Conservation (phyloP, 2,329 filamentous ascomycete species). For the Monosporascus sp. region DNA sequence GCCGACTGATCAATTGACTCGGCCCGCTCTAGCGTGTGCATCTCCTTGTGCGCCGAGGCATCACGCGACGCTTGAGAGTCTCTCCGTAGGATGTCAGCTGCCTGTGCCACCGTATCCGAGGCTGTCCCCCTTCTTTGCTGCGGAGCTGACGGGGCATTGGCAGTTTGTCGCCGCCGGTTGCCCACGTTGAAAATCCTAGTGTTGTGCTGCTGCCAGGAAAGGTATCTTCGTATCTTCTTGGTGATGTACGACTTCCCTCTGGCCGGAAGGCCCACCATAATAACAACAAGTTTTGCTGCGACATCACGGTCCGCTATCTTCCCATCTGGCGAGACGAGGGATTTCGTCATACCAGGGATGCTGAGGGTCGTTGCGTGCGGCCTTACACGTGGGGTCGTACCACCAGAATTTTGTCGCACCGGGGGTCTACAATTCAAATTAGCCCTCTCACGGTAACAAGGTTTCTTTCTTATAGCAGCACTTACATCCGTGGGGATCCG, state of each 20-base stretch:
- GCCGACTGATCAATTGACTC: slow-evolving; percentile 75
- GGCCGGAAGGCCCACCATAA: slow-evolving; percentile 96
- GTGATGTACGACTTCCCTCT: slow-evolving; percentile 98
- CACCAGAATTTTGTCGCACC: slow-evolving; percentile 67
- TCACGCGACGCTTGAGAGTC: slow-evolving; percentile 31
- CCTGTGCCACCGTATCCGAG: slow-evolving; percentile 44
- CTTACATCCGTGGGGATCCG: slow-evolving; percentile 55
- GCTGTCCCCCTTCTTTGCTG: slow-evolving; percentile 27
- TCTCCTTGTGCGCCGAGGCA: slow-evolving; percentile 31
- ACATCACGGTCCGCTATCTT: slow-evolving; percentile 91
- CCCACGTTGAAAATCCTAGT: slow-evolving; percentile 97
- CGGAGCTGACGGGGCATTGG: slow-evolving; percentile 45
- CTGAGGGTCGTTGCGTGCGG: slow-evolving; percentile 91
- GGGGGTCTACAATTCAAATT: slow-evolving; percentile 48
- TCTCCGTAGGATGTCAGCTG: slow-evolving; percentile 55
- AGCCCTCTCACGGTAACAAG: slow-evolving; percentile 1
- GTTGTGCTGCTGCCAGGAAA: slow-evolving; percentile 97
- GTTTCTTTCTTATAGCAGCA: slow-evolving; percentile 7
- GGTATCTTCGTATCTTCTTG: slow-evolving; percentile 91
- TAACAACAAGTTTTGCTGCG: slow-evolving; percentile 91
- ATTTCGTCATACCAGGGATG: slow-evolving; percentile 93
- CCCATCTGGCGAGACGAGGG: slow-evolving; percentile 91
- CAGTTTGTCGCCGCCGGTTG: slow-evolving; percentile 77
- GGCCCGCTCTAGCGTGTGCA: slow-evolving; percentile 34
- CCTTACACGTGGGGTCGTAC: slow-evolving; percentile 70